Base-by-base conservation (phyloP, 371 early-diverging fungal species). In the Mortierella sp. region DNA sequence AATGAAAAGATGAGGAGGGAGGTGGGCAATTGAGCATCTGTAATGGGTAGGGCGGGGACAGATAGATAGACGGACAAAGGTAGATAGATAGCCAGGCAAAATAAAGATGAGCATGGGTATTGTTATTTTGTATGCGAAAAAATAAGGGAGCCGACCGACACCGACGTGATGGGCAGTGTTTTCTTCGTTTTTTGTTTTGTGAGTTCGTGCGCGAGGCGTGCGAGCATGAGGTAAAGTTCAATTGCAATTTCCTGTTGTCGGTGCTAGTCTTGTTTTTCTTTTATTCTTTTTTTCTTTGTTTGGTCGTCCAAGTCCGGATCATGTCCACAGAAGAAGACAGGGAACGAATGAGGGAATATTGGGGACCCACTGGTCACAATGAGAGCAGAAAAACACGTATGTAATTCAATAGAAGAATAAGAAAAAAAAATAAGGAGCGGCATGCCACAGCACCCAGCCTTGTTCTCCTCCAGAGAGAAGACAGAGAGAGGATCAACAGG, bases 201-300 rank as follows among this genome's bases (percentile, higher is more conserved):
- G 37, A 58, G 61, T 58, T 31, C 37, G 61, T 34, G 61, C 37
- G 61, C 34, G 61, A 34, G 37, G 53, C 53, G 24, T 47, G 47
- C 47, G 47, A 47, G 47, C 47, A 47, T n/a, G 16, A 53, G 6
- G 19, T 34, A 58, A 58, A 58, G 61, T 58, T 58, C 61, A 58
- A 58, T 58, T 58, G 61, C 61, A 58, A 58, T 58, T 58, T 58
- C 34, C 19, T 58, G 19, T n/a, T n/a, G n/a, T n/a, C n/a, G 34
- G 19, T 34, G 48, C 48, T 48, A 48, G 48, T 34, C 19, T n/a
- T n/a, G 34, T 58, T 34, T 58, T 53, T 53, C 16, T 58, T 31
- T 24, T 16, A 29, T 53, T 24, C 29, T 24, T 26, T 53, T 34
- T 34, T 58, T 58, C n/a, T n/a, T 58, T 58, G 58, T 58, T 58